Conservation (phyloP, 2,329 filamentous ascomycete genomes). For the Fusarium sp. region DNA sequence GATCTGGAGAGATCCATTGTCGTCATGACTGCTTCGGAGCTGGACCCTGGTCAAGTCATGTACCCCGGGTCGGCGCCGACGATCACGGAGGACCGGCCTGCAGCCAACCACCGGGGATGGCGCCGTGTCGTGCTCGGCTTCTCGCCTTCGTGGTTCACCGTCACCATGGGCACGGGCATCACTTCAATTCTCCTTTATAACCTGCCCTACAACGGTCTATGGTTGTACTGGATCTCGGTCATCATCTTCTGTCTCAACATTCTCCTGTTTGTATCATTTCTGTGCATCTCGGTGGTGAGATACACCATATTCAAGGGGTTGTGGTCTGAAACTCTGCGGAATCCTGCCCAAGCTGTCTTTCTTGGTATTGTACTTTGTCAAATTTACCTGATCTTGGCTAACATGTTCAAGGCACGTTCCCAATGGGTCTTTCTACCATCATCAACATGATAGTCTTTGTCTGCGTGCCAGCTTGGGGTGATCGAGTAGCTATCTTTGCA, state of each 20-base stretch:
- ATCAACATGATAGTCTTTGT: conserved; percentile 70
- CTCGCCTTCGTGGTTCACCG: conserved; percentile 50
- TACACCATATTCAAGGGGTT: conserved; percentile 72
- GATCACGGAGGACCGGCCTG: not conserved
- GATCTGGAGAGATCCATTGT: not conserved
- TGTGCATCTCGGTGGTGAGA: conserved; percentile 63
- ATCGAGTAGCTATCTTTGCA: conserved; percentile 61
- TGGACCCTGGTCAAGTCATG: conserved; percentile 14
- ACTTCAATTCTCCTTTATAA: conserved; percentile 68
- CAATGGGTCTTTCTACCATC: conserved; percentile 73
- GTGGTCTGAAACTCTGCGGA: conserved; percentile 70
- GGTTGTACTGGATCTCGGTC: conserved; percentile 67
- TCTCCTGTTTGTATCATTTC: conserved; percentile 64
- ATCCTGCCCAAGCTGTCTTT: conserved; percentile 67
- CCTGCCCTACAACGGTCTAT: conserved; percentile 67
- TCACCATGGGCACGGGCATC: conserved; percentile 75
- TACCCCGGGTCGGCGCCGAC: conserved; percentile 12
- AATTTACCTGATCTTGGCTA: not conserved
- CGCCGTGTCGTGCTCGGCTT: conserved; percentile 27
- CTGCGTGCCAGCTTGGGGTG: conserved; percentile 68
- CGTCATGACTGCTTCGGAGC: conserved; percentile 16
- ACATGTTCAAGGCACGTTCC: conserved; percentile 64
- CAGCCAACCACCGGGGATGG: conserved; percentile 22
- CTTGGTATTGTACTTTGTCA: conserved; percentile 2
- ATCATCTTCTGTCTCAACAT: conserved; percentile 69